A percentile compares a stretch with the other conserved stretches of the same genome.
These are phyloP conservation scores for Hermanozyma aechmeae DNA, from an alignment of 805 yeast species.

Conservation along the genomic window DNA sequence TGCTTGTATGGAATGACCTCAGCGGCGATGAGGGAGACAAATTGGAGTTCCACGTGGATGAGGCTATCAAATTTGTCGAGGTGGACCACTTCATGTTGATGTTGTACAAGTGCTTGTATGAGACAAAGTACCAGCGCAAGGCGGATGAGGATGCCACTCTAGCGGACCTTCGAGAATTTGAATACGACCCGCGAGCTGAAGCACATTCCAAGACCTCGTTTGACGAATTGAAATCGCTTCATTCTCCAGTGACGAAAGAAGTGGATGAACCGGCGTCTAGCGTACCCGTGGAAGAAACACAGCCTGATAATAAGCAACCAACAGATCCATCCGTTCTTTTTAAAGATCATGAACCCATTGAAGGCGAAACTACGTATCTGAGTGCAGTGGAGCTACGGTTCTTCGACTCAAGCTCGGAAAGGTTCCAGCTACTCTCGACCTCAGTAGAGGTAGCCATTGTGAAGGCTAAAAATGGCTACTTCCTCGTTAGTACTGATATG, in stretches of 20 bases:
- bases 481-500: constrained; percentile 5
- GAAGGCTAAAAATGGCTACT: constrained; percentile 1
- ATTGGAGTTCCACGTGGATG: constrained; percentile 71
- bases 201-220: background rate
- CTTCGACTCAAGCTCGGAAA: too few relatives aligned
- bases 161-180: constrained; percentile 50
- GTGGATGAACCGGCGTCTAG: too few relatives aligned
- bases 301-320: too few relatives aligned
- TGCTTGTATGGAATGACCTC: constrained; percentile 72
- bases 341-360: too few relatives aligned
- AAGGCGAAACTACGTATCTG: constrained; percentile 11
- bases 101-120: constrained; percentile 64
- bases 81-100: constrained; percentile 56
- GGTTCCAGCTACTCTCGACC: too few relatives aligned
- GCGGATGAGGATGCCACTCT: constrained; percentile 33
- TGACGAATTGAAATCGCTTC: background rate
- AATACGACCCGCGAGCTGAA: constrained; percentile 16
- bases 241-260: too few relatives aligned
- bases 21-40: constrained; percentile 82
- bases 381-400: constrained; percentile 38
- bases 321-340: too few relatives aligned
- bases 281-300: too few relatives aligned
- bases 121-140: constrained; percentile 56
- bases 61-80: constrained; percentile 42
- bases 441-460: too few relatives aligned